Conservation (phyloP, 257 asterid genomes). For the Penstemon barbatus region DNA sequence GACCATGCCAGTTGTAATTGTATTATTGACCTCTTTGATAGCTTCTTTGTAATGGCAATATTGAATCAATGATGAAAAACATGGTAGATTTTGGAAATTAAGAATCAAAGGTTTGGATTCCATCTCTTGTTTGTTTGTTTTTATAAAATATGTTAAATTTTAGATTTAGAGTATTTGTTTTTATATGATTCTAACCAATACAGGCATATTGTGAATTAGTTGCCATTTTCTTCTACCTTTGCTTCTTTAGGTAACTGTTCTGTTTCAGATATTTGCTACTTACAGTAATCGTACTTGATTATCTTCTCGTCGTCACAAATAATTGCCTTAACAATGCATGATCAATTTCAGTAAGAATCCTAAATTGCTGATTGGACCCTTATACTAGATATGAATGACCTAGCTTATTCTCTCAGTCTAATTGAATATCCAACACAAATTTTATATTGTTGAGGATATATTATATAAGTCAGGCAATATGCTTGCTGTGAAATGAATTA, state of each 20-base stretch:
- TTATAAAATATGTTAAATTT: neutral
- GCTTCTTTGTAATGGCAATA: neutral
- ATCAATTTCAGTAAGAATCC: neutral
- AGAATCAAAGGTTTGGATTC: neutral
- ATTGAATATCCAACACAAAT: neutral
- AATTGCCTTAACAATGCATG: neutral
- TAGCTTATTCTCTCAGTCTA: neutral
- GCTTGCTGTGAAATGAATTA: too few species aligned
- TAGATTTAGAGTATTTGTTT: neutral
- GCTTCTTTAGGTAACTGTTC: neutral
- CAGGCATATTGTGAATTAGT: neutral
- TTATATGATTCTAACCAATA: neutral
- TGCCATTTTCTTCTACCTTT: neutral
- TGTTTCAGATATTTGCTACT: neutral
- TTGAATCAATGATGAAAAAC: too few species aligned
- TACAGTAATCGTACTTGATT: neutral
- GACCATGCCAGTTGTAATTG: too few species aligned
- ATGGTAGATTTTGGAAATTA: conserved; percentile 3
- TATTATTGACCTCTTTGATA: neutral
- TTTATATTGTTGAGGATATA: neutral
- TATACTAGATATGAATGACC: neutral
- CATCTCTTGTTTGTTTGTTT: neutral
- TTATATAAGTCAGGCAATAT: too few species aligned
- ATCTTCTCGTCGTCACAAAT: neutral
- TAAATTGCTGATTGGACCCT: neutral